Percentiles rank a stretch among this genome's conserved stretches.
Evolutionary conservation across 345 rosid species (phyloP).

Genomic region (Citrus unshiu): DNA sequence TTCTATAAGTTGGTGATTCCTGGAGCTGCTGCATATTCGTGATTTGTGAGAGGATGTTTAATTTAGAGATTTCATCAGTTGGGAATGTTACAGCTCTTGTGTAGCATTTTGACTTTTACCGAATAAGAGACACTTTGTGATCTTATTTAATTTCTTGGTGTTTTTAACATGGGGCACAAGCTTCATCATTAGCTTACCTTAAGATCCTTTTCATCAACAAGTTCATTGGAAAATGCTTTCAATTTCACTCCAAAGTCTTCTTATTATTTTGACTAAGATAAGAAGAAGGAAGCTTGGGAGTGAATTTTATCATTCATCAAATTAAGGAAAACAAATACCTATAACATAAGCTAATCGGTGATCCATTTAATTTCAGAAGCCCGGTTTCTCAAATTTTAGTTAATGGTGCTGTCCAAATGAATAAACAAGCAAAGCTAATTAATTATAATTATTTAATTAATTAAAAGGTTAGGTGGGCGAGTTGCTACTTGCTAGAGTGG

Average conservation of each 20-base stretch:
- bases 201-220: not conserved
- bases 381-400: not conserved
- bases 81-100: slow-evolving; percentile 20
- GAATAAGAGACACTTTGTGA: slow-evolving; percentile 25
- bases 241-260: not conserved
- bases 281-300: too few species aligned
- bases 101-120: slow-evolving; percentile 25
- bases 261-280: too few species aligned
- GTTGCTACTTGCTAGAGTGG: slow-evolving; percentile 4
- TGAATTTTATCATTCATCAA: too few species aligned
- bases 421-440: not conserved
- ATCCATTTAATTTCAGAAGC: too few species aligned
- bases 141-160: slow-evolving; percentile 8
- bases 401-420: not conserved
- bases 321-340: too few species aligned
- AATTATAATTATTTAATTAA: not conserved
- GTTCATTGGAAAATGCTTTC: not conserved
- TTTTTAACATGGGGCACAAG: not conserved
- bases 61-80: slow-evolving; percentile 15
- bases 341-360: not conserved
- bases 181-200: not conserved
- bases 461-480: slow-evolving; percentile 13
- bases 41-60: slow-evolving; percentile 8
- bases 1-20: slow-evolving; percentile 17
- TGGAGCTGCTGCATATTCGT: slow-evolving; percentile 29